phyloP scores from a whole-genome alignment of 2,329 filamentous ascomycete genomes.

The Onygenales sp. region DNA sequence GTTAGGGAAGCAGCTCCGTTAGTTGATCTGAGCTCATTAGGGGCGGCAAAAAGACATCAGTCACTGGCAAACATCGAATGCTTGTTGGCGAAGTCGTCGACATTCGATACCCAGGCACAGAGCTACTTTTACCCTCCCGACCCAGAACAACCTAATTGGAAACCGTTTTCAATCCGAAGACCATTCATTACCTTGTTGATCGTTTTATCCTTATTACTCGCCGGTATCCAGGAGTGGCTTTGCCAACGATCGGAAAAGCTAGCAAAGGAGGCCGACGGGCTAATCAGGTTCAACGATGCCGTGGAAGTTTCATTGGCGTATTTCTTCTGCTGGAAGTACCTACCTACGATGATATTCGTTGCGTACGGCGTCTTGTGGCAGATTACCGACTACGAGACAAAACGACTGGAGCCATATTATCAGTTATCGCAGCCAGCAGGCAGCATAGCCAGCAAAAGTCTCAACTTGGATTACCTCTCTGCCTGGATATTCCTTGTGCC shows the following conservation, averaged over 20 bases:
- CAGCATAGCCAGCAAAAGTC: conserved; percentile 24
- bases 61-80: conserved; percentile 1
- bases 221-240: conserved; percentile 24
- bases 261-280: conserved; percentile 24
- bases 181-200: conserved; percentile 22
- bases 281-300: conserved; percentile 21
- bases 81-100: conserved; percentile 2
- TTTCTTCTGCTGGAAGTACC: conserved; percentile 33
- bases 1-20: conserved; percentile 25
- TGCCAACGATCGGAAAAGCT: conserved; percentile 25
- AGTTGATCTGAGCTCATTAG: conserved; percentile 35
- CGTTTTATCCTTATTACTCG: conserved; percentile 21
- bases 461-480: conserved; percentile 42
- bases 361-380: conserved; percentile 42
- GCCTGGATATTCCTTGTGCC: conserved; percentile 39
- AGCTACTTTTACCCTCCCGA: conserved; percentile 26
- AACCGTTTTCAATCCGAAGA: conserved; percentile 24
- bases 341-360: conserved; percentile 38
- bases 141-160: conserved; percentile 27
- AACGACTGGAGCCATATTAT: conserved; percentile 42
- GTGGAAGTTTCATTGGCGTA: conserved; percentile 17
- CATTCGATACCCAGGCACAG: conserved; percentile 20
- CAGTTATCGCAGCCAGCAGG: conserved; percentile 27
- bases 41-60: conserved; percentile 14
- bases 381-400: conserved; percentile 41